These are phyloP conservation scores for Musa troglodytarum DNA, from an alignment of 176 grass and related monocot genomes.

Conservation along the genomic window DNA sequence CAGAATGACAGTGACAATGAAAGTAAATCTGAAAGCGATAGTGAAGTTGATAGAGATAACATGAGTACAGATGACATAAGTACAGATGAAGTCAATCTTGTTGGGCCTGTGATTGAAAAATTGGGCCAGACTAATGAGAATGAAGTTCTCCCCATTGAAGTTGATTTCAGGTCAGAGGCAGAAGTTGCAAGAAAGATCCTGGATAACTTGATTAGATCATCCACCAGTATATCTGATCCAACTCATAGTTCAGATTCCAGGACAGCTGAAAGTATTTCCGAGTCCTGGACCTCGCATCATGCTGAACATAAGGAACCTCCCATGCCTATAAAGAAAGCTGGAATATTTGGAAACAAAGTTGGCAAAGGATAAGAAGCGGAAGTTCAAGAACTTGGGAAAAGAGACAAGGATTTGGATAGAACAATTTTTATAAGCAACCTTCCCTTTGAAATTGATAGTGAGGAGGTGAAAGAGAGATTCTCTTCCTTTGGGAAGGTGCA, in stretches of 20 bases:
- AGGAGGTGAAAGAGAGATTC: slow-evolving; percentile 72
- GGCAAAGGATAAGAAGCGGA: slow-evolving; percentile 15
- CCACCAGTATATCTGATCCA: slow-evolving; percentile 37
- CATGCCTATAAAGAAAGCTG: slow-evolving; percentile 22
- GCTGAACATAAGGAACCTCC: slow-evolving; percentile 35
- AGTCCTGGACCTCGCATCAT: slow-evolving; percentile 16
- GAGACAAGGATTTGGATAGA: slow-evolving; percentile 48
- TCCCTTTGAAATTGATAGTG: slow-evolving; percentile 66
- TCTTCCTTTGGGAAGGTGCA: slow-evolving; percentile 74
- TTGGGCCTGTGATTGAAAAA: background rate
- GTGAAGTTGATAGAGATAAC: slow-evolving; percentile 34
- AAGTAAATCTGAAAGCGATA: slow-evolving; percentile 29
- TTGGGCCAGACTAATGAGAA: slow-evolving; percentile 7
- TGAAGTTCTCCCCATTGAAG: slow-evolving; percentile 28
- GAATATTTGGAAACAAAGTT: slow-evolving; percentile 13
- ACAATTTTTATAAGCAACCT: slow-evolving; percentile 95
- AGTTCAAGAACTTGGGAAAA: background rate
- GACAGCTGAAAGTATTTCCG: slow-evolving; percentile 31
- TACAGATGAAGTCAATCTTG: slow-evolving; percentile 25
- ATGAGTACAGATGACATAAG: slow-evolving; percentile 39
- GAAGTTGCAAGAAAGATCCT: slow-evolving; percentile 76
- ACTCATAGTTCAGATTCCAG: slow-evolving; percentile 14
- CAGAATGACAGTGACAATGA: slow-evolving; percentile 30
- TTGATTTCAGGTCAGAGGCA: slow-evolving; percentile 58
- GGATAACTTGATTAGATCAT: slow-evolving; percentile 76